These are phyloP conservation scores for Polyporus arcularius DNA, from an alignment of 768 basidiomycete species.

Conservation along the genomic window DNA sequence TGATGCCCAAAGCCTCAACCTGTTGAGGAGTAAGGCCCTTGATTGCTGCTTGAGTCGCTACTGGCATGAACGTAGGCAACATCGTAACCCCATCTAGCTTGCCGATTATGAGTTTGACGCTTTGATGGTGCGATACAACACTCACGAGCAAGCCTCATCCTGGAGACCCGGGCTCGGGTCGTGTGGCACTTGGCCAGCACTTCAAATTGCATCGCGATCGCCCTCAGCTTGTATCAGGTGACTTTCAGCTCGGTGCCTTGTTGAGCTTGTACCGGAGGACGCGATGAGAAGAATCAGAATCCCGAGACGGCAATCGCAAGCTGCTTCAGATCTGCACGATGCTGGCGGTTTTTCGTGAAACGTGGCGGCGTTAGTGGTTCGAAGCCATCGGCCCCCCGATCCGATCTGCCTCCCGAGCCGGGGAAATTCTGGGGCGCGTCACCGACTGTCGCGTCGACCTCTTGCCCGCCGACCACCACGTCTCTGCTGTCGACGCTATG, in stretches of 20 bases:
- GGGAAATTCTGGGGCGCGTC: slow-evolving; percentile 2
- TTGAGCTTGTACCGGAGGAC: no score
- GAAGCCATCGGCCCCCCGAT: slow-evolving; percentile 26
- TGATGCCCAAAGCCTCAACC: slow-evolving; percentile 78
- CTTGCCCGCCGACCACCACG: not conserved
- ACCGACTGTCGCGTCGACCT: not conserved
- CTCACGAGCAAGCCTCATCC: slow-evolving; percentile 82
- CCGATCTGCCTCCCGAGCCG: slow-evolving; percentile 9
- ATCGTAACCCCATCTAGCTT: slow-evolving; percentile 73
- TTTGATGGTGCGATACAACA: slow-evolving; percentile 12
- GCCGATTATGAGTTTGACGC: slow-evolving; percentile 2
- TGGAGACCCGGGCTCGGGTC: slow-evolving; percentile 81
- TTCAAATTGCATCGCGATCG: slow-evolving; percentile 72
- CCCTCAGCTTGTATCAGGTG: slow-evolving; percentile 3
- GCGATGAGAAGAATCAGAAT: not conserved
- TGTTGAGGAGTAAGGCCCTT: slow-evolving; percentile 89
- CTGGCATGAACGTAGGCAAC: slow-evolving; percentile 92
- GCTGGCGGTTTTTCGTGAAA: not conserved
- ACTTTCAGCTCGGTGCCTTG: not conserved
- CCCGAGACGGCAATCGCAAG: not conserved
- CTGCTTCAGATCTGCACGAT: not conserved
- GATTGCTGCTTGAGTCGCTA: slow-evolving; percentile 89
- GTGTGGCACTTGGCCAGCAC: slow-evolving; percentile 79
- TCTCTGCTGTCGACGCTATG: slow-evolving; percentile 3
- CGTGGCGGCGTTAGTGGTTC: slow-evolving; percentile 15